Conservation (phyloP, 2,329 filamentous ascomycete species). For the Cylindrodendrum hubeiense region DNA sequence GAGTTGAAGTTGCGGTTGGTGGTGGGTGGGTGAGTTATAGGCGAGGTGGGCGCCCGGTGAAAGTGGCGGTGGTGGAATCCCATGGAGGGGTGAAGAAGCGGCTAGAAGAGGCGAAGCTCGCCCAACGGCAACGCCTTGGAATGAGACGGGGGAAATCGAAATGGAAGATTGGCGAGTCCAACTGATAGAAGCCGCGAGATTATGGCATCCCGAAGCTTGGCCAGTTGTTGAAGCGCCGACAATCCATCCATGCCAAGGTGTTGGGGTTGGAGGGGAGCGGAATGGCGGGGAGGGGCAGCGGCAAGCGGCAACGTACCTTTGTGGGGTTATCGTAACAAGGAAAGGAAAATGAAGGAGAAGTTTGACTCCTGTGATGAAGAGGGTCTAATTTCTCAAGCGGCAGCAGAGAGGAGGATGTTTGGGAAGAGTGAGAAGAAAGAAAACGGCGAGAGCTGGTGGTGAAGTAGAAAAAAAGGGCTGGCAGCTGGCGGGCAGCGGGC, state of each 20-base stretch:
- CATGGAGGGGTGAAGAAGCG: conserved; percentile 36
- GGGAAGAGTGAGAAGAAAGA: conserved; percentile 35
- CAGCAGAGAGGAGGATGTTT: conserved; percentile 38
- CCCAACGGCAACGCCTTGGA: neutral
- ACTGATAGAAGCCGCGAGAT: neutral
- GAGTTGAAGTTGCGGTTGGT: conserved; percentile 13
- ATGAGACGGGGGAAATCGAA: neutral
- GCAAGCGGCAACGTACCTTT: conserved; percentile 41
- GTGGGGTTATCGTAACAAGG: conserved; percentile 37
- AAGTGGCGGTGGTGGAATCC: conserved; percentile 19
- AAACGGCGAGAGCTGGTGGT: conserved; percentile 42
- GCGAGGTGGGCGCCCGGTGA: conserved; percentile 10
- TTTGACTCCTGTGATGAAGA: conserved; percentile 40
- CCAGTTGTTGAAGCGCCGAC: neutral
- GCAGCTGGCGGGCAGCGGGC: conserved; percentile 28
- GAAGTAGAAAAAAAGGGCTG: conserved; percentile 53
- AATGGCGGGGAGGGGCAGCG: conserved; percentile 14
- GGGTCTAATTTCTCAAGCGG: conserved; percentile 40
- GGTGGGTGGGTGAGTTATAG: conserved; percentile 1
- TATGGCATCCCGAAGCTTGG: neutral
- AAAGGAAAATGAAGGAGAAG: conserved; percentile 40
- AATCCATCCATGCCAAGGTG: neutral
- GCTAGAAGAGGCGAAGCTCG: conserved; percentile 26
- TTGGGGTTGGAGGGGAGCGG: neutral
- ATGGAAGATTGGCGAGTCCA: neutral